These are phyloP conservation scores for Kurtzmaniella fragi DNA, from an alignment of 805 yeast genomes.

Conservation along the genomic window DNA sequence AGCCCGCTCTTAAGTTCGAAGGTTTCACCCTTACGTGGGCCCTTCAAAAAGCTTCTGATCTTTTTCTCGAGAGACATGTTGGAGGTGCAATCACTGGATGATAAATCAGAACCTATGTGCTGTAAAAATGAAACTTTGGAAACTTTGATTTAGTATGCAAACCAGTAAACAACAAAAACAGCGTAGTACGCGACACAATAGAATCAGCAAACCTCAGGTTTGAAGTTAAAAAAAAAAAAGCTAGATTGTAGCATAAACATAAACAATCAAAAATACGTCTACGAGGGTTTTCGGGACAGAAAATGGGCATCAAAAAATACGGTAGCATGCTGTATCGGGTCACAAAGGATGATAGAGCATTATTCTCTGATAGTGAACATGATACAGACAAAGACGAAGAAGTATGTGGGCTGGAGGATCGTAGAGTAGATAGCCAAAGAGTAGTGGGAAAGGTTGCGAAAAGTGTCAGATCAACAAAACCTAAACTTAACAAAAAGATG, in stretches of 20 bases:
- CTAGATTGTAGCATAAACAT: too few relatives aligned
- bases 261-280: not conserved
- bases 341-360: too few relatives aligned
- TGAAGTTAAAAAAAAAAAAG: not conserved
- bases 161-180: not conserved
- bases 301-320: too few relatives aligned
- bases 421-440: not conserved
- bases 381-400: too few relatives aligned
- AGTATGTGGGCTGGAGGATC: too few relatives aligned
- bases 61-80: conserved; percentile 39
- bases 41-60: conserved; percentile 37
- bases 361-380: too few relatives aligned
- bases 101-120: not conserved
- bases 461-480: not conserved
- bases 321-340: too few relatives aligned
- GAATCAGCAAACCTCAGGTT: too few relatives aligned
- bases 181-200: not conserved
- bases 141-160: not conserved
- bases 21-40: conserved; percentile 66
- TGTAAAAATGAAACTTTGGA: not conserved
- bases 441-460: not conserved
- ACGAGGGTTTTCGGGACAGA: too few relatives aligned
- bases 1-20: conserved; percentile 85
- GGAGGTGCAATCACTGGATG: not conserved
- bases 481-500: not conserved